Conservation (phyloP, 1,284 basidiomycete genomes). For the Vanrija pseudolonga region DNA sequence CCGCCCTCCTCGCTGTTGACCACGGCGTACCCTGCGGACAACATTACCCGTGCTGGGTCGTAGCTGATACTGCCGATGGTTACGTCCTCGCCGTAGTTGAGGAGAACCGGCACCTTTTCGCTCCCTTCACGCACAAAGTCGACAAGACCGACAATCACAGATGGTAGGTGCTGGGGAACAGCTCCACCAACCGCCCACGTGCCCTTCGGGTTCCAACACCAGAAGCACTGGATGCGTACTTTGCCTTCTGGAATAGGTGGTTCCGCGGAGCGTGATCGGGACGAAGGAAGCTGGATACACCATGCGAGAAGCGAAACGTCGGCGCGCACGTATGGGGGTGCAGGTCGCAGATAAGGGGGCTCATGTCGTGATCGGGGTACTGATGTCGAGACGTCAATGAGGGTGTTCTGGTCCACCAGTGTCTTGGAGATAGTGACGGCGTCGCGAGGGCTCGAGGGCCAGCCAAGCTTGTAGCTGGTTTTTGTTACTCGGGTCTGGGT, state of each 20-base stretch:
- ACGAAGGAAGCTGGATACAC: conserved; percentile 69
- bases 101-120: conserved; percentile 67
- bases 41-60: conserved; percentile 73
- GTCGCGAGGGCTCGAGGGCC: conserved; percentile 92
- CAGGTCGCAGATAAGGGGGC: conserved; percentile 85
- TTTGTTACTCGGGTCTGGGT: conserved; percentile 77
- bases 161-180: conserved; percentile 66
- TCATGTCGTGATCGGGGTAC: conserved; percentile 86
- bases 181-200: conserved; percentile 71
- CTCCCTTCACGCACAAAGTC: conserved; percentile 72
- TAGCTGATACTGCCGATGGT: conserved; percentile 72
- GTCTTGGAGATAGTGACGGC: conserved; percentile 87
- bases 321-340: conserved; percentile 91
- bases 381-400: conserved; percentile 93
- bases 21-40: conserved; percentile 81
- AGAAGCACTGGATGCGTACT: conserved; percentile 82
- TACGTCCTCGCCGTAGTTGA: conserved; percentile 76
- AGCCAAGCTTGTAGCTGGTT: conserved; percentile 87
- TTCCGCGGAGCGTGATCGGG: conserved; percentile 30
- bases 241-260: conserved; percentile 47
- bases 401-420: conserved; percentile 71
- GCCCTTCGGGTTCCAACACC: conserved; percentile 91
- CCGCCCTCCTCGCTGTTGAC: conserved; percentile 60
- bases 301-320: conserved; percentile 84
- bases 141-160: conserved; percentile 73